A percentile compares a stretch with the other conserved stretches of the same genome.
Conservation (phyloP, 78 protist species). For the Dictyostelium citrinum region DNA sequence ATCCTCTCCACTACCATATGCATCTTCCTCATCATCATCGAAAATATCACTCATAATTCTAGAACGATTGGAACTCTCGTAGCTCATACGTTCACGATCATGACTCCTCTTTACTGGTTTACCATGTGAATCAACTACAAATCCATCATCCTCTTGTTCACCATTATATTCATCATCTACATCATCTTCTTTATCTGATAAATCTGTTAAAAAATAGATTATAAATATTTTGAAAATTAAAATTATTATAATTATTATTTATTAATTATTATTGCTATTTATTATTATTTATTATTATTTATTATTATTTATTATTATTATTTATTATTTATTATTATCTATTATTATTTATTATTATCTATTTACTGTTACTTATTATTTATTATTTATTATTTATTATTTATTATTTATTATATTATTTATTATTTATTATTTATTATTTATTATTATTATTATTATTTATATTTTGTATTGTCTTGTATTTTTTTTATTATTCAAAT, state of each 20-base stretch:
- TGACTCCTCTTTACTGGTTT: background rate
- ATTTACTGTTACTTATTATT: background rate
- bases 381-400: background rate
- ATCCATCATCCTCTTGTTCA: constrained; percentile 29
- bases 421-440: background rate
- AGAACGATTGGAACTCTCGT: background rate
- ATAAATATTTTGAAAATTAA: too few relatives aligned
- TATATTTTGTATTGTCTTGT: too few relatives aligned
- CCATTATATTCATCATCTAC: background rate
- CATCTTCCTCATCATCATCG: constrained; percentile 39
- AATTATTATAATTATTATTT: too few relatives aligned
- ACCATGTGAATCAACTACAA: constrained; percentile 12
- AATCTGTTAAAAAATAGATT: background rate
- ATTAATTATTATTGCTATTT: background rate
- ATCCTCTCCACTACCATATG: background rate
- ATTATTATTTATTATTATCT: background rate
- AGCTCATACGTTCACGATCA: background rate
- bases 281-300: background rate
- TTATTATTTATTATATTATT: too few relatives aligned
- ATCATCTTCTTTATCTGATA: constrained; percentile 17
- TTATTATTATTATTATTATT: background rate
- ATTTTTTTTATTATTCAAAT: too few relatives aligned
- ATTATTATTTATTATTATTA: background rate
- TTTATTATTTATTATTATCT: background rate
- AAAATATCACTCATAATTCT: background rate